A percentile compares a stretch with the other conserved stretches of the same genome.
Conservation (phyloP, 2,329 filamentous ascomycete species). For the Kalmusia sp. region DNA sequence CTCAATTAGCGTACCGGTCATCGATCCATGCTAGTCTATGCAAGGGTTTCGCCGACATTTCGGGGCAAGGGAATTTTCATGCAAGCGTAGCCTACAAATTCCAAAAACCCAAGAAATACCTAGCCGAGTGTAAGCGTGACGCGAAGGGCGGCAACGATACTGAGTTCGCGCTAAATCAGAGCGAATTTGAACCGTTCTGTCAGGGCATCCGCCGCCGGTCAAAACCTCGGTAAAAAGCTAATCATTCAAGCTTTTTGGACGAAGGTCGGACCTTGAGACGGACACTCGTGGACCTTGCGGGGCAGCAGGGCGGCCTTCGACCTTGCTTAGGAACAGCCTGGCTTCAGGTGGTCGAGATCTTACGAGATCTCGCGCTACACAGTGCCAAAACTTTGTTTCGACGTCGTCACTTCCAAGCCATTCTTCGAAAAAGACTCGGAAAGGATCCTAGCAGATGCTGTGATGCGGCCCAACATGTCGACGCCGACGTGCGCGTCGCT, state of each 20-base stretch:
- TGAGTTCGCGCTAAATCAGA: constrained; percentile 1
- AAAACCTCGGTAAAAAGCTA: not conserved
- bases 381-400: constrained; percentile 1
- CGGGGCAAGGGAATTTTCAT: not conserved
- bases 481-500: not conserved
- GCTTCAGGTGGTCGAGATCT: not conserved
- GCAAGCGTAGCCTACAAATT: not conserved
- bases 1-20: no score
- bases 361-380: not conserved
- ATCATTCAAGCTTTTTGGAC: constrained; percentile 2
- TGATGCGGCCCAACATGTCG: not conserved
- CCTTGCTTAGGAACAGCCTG: not conserved
- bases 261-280: not conserved
- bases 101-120: not conserved
- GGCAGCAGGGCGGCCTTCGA: constrained; percentile 3
- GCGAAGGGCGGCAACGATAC: not conserved
- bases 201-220: constrained; percentile 2
- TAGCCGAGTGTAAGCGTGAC: constrained; percentile 2
- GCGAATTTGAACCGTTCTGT: not conserved
- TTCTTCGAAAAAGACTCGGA: not conserved
- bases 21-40: no score
- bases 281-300: not conserved
- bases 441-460: not conserved
- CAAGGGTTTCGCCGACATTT: no score
- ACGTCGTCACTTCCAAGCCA: not conserved